Conservation (phyloP, 805 yeast genomes). For the Komagataella kurtzmanii region DNA sequence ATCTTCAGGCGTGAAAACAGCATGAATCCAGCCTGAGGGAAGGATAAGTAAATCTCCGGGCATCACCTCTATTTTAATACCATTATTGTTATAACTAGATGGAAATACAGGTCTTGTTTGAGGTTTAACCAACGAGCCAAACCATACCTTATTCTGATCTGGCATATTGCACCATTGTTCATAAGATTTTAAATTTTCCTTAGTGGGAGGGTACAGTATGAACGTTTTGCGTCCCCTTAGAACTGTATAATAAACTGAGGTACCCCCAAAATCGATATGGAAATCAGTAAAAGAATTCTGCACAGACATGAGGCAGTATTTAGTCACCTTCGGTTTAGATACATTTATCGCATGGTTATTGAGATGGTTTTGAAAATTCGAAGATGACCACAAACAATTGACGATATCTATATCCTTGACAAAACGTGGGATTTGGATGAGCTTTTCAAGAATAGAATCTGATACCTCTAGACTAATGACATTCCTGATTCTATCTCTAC, state of each 20-base stretch:
- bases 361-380: not conserved
- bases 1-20: slow-evolving; percentile 74
- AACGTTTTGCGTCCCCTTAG: slow-evolving; percentile 66
- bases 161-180: slow-evolving; percentile 60
- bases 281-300: slow-evolving; percentile 74
- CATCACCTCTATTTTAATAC: slow-evolving; percentile 15
- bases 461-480: slow-evolving; percentile 77
- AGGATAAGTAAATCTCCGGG: slow-evolving; percentile 70
- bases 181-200: slow-evolving; percentile 44
- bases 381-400: slow-evolving; percentile 42
- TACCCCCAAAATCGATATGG: slow-evolving; percentile 87
- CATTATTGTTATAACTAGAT: slow-evolving; percentile 18
- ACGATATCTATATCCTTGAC: slow-evolving; percentile 61
- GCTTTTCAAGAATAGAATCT: slow-evolving; percentile 30
- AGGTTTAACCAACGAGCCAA: slow-evolving; percentile 33
- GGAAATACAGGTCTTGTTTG: slow-evolving; percentile 7
- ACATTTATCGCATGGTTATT: slow-evolving; percentile 8
- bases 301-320: slow-evolving; percentile 80
- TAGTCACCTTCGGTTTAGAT: slow-evolving; percentile 45
- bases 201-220: slow-evolving; percentile 69
- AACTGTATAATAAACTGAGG: slow-evolving; percentile 81
- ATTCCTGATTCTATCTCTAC: slow-evolving; percentile 57
- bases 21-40: slow-evolving; percentile 91
- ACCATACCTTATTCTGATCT: slow-evolving; percentile 50
- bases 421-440: slow-evolving; percentile 47